Evolutionary conservation across 768 basidiomycete species (phyloP).

Genomic region (Zangia roseola): DNA sequence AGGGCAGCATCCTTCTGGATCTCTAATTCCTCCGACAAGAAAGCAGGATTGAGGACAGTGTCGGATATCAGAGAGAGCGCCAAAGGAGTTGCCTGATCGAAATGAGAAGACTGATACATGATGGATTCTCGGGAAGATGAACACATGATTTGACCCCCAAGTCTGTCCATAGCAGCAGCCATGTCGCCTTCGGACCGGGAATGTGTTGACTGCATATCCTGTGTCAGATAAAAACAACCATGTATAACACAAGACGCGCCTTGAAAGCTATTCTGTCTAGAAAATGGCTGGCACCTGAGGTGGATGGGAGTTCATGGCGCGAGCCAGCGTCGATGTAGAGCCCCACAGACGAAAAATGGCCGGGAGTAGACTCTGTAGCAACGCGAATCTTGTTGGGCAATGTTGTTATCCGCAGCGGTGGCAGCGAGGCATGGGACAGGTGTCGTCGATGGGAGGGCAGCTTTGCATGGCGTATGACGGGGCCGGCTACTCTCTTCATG

Average conservation of each 20-base stretch:
- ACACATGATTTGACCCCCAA: slow-evolving; percentile 91
- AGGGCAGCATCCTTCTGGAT: slow-evolving; percentile 82
- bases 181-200: slow-evolving; percentile 74
- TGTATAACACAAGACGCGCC: slow-evolving; percentile 41
- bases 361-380: slow-evolving; percentile 86
- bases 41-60: slow-evolving; percentile 77
- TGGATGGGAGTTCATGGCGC: slow-evolving; percentile 75
- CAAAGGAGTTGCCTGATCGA: slow-evolving; percentile 75
- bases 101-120: slow-evolving; percentile 97
- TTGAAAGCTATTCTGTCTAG: slow-evolving; percentile 97
- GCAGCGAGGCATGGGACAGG: slow-evolving; percentile 28
- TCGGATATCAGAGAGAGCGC: slow-evolving; percentile 90
- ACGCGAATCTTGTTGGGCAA: slow-evolving; percentile 90
- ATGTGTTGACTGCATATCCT: slow-evolving; percentile 59
- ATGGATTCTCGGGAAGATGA: slow-evolving; percentile 91
- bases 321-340: slow-evolving; percentile 94
- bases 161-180: slow-evolving; percentile 72
- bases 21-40: slow-evolving; percentile 75
- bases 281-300: slow-evolving; percentile 86
- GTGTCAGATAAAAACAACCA: slow-evolving; percentile 2
- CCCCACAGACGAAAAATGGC: slow-evolving; percentile 92
- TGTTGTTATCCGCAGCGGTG: slow-evolving; percentile 68
- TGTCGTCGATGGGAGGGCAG: slow-evolving; percentile 23
- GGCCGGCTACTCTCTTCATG: slow-evolving; percentile 42
- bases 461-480: slow-evolving; percentile 39